Evolutionary conservation across 2,329 filamentous ascomycete genomes (phyloP).

Genomic region (Aureobasidium namibiae): DNA sequence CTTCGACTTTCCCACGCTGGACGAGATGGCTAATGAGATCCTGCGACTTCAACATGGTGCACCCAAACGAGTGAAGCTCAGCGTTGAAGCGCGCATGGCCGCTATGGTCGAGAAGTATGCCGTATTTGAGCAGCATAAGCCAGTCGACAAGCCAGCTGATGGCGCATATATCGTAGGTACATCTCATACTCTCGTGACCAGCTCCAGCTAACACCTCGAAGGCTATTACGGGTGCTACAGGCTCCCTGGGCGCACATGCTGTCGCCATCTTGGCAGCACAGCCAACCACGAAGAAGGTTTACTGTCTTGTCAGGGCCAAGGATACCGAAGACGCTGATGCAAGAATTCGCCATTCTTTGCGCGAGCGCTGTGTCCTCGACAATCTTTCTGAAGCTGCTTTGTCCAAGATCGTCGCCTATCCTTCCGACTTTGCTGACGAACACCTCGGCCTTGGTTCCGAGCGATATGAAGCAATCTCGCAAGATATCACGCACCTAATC

Average conservation of each 20-base stretch:
- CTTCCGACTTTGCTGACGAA: conserved; percentile 30
- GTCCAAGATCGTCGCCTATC: conserved; percentile 31
- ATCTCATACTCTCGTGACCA: not conserved
- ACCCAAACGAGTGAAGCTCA: conserved; percentile 5
- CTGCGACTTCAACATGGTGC: conserved; percentile 32
- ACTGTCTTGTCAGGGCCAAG: conserved; percentile 43
- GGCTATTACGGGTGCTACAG: conserved; percentile 54
- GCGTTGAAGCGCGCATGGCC: conserved; percentile 20
- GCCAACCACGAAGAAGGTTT: conserved; percentile 28
- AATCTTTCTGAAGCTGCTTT: conserved; percentile 17
- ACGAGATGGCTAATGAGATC: conserved; percentile 38
- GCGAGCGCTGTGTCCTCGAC: conserved; percentile 29
- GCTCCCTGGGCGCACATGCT: conserved; percentile 53
- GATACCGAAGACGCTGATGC: conserved; percentile 23
- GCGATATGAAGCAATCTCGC: conserved; percentile 23
- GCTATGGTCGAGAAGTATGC: conserved; percentile 26
- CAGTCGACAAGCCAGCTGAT: not conserved
- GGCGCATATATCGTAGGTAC: not conserved
- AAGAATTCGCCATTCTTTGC: conserved; percentile 28
- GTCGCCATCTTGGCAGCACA: conserved; percentile 27
- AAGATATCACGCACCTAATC: conserved; percentile 34
- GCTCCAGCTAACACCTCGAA: conserved; percentile 14
- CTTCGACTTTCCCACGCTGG: conserved; percentile 48
- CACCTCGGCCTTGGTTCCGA: conserved; percentile 32
- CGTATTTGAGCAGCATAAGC: conserved; percentile 21